Base-by-base conservation (phyloP, 2,329 filamentous ascomycete genomes). In the Harringtonia lauricola region DNA sequence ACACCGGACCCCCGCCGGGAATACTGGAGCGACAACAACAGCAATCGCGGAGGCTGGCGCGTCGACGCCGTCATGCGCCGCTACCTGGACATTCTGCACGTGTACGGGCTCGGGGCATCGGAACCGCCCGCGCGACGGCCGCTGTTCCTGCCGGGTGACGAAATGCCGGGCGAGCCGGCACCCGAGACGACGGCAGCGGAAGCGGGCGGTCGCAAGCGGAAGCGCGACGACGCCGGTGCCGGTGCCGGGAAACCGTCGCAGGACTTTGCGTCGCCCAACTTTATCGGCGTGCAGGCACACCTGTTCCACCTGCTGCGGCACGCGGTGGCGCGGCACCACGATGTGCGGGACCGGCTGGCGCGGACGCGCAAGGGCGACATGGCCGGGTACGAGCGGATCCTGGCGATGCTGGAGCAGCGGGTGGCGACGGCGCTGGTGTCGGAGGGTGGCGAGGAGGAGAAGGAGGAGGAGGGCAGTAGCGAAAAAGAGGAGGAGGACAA, bases 221-320 rank as follows among this genome's bases (percentile, higher is more conserved):
- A 70, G 54, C 65, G 58, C 50, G 41, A 44, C 29, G 30, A 35
- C 36, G 38, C n/a, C 36, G 7, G 29, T 24, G 15, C 14, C 13
- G 5, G 33, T 29, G 28, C 31, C 8, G 38, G 36, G 21, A 14
- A 26, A 5, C 3, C 37, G 12, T 26, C 30, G 8, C 12, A 19
- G 10, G 21, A 29, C 2, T 40, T 33, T 2, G 41, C 49, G 37
- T 64, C 61, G 57, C 76, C 66, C 4, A 96, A 92, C 59, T 68
- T 95, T 39, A 71, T 75, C 12, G 80, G 80, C 29, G 86, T 95
- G 72, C 89, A 96, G 61, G 79, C 87, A 1, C 92, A 98, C 61
- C 75, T 95, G 36, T 98, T 98, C 69, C 85, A 94, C 59, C 74
- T 98, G 22, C 74, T 96, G 19, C 77, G 90, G 15, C 81, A 90